Evolutionary conservation across 495 filamentous ascomycete species (phyloP).

Genomic region (Daldinia grandis): DNA sequence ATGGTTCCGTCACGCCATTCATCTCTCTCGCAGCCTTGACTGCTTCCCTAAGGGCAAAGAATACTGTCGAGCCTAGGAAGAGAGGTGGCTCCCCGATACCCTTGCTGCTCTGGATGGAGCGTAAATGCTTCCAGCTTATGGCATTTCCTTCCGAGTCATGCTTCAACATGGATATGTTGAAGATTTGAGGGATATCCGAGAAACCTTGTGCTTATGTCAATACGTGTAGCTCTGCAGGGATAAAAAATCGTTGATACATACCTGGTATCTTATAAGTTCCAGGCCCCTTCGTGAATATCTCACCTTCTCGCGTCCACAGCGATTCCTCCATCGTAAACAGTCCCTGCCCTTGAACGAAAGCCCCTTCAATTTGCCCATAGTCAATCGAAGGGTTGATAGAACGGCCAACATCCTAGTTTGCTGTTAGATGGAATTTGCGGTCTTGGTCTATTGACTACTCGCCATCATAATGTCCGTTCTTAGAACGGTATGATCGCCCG

Average conservation of each 20-base stretch:
- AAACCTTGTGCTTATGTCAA: constrained; percentile 53
- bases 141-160: constrained; percentile 61
- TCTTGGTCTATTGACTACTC: neutral
- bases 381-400: constrained; percentile 87
- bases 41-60: constrained; percentile 81
- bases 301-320: constrained; percentile 78
- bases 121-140: constrained; percentile 83
- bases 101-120: constrained; percentile 79
- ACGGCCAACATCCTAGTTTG: constrained; percentile 69
- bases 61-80: constrained; percentile 81
- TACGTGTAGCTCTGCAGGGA: neutral
- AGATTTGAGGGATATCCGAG: constrained; percentile 83
- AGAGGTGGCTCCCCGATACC: constrained; percentile 83
- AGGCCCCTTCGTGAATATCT: constrained; percentile 78
- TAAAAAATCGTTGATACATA: constrained; percentile 48
- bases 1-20: constrained; percentile 60
- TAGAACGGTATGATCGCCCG: constrained; percentile 83
- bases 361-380: constrained; percentile 90
- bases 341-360: constrained; percentile 85
- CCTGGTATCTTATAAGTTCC: constrained; percentile 83
- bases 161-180: constrained; percentile 79
- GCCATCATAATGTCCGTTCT: constrained; percentile 88
- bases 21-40: constrained; percentile 70
- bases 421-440: neutral
- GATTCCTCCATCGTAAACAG: constrained; percentile 88